These are phyloP conservation scores for Lyophyllum shimeji DNA, from an alignment of 768 basidiomycete genomes.

Conservation along the genomic window DNA sequence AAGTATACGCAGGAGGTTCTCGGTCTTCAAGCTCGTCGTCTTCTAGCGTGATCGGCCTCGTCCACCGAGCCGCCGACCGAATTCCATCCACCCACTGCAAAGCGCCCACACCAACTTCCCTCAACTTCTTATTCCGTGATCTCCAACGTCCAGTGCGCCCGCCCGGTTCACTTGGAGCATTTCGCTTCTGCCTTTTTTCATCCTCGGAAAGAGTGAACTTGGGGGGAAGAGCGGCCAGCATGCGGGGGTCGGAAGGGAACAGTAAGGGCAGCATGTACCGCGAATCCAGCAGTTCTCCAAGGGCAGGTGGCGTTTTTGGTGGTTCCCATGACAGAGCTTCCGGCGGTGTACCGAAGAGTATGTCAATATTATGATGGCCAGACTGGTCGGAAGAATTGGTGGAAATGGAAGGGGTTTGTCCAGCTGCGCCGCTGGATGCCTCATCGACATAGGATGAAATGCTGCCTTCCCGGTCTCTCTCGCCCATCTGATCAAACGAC, in stretches of 20 bases:
- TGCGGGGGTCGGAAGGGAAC: constrained; percentile 78
- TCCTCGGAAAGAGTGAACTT: constrained; percentile 38
- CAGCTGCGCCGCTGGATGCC: constrained; percentile 27
- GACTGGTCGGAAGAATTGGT: constrained; percentile 34
- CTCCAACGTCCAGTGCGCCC: constrained; percentile 55
- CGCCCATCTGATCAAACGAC: constrained; percentile 49
- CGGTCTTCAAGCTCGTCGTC: constrained; percentile 34
- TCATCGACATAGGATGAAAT: constrained; percentile 50
- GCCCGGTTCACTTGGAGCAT: constrained; percentile 11
- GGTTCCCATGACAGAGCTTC: constrained; percentile 79
- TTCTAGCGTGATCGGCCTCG: constrained; percentile 42
- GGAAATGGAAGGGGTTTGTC: constrained; percentile 34
- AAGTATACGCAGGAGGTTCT: constrained; percentile 20
- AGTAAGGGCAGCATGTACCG: constrained; percentile 89
- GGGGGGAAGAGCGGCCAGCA: constrained; percentile 69
- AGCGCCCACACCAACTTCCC: constrained; percentile 58
- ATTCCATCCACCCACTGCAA: constrained; percentile 74
- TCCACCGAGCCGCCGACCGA: constrained; percentile 62
- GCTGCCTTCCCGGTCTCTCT: constrained; percentile 65
- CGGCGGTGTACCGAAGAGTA: constrained; percentile 69
- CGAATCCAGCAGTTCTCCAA: constrained; percentile 91
- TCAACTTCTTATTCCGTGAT: constrained; percentile 55
- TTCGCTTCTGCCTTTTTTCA: constrained; percentile 20
- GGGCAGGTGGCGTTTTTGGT: constrained; percentile 70
- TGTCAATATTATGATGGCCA: constrained; percentile 64